Base-by-base conservation (phyloP, 345 rosid genomes). In the Arabidopsis suecica region DNA sequence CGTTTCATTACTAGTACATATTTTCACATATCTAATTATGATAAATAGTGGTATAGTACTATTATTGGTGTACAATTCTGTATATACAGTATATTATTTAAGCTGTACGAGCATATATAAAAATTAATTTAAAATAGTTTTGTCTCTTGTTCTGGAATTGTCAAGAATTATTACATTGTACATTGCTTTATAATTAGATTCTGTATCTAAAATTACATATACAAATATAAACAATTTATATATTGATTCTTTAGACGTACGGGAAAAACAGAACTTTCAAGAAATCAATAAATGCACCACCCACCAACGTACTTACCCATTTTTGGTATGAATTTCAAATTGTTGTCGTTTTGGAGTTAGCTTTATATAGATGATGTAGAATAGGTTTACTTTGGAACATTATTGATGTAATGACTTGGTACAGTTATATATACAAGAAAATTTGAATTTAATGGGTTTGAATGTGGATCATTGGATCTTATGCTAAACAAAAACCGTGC, bases 271-370 rank as follows among this genome's bases (percentile, higher is more conserved):
- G 3, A 74, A 30, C 5, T 41, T 44, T 60, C 22, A 75, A 40
- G 18, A 54, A 25, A 53, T 8, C 64, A 61, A 55, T 76, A 55
- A 77, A 70, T 77, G 58, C 55, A 69, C 22, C 80, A 69, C 65
- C 65, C 65, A 77, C 80, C 64, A 68, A 68, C 38, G 74, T 69
- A 76, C 70, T 54, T 69, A 45, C 75, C 69, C 70, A 6, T 55
- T 69, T 74, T 28, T 47, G 66, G 80, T 55, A 62, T 54, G 75
- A 28, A 45, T 45, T 69, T 77, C 1, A 16, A 45, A 45, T 44
- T 16, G 59, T 28, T 44, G 65, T 62, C 59, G 45, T 69, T 69
- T 47, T 53, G 50, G 34, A 76, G 58, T 53, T 61, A 53, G 16
- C 54, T 61, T 68, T 61, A 62, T 28, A 62, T 28, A 37, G 60